Conservation (phyloP, 495 filamentous ascomycete species). For the Tricharina praecox region DNA sequence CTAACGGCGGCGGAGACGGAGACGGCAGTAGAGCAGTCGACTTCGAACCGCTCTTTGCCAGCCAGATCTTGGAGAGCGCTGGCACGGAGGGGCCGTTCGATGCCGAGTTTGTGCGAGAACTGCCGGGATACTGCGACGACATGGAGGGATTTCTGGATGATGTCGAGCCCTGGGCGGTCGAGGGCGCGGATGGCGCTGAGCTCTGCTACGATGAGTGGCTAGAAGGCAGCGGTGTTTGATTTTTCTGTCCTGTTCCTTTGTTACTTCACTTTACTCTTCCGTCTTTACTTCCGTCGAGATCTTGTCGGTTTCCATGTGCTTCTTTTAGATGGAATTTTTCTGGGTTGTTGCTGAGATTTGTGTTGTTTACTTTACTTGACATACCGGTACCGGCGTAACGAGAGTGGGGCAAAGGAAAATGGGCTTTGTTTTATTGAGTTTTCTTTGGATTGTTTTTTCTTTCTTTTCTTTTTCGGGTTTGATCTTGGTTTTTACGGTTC, state of each 20-base stretch:
- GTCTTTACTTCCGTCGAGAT: neutral
- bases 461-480: no score
- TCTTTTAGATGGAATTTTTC: no score
- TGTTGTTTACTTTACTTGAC: no score
- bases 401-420: no score
- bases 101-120: slow-evolving; percentile 13
- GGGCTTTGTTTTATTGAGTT: no score
- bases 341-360: no score
- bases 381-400: no score
- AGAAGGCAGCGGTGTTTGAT: slow-evolving; percentile 2
- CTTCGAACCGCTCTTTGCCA: neutral
- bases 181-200: slow-evolving; percentile 11
- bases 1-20: neutral
- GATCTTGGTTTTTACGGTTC: no score
- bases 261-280: neutral
- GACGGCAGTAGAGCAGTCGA: neutral
- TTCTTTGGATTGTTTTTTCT: no score
- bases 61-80: neutral
- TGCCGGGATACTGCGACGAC: slow-evolving; percentile 21
- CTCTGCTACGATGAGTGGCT: slow-evolving; percentile 26
- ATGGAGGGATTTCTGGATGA: slow-evolving; percentile 24
- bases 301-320: neutral
- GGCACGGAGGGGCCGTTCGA: neutral
- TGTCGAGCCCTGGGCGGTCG: slow-evolving; percentile 17
- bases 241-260: neutral